Evolutionary conservation across 257 asterid species (phyloP).

Genomic region (Solanum tarijense): DNA sequence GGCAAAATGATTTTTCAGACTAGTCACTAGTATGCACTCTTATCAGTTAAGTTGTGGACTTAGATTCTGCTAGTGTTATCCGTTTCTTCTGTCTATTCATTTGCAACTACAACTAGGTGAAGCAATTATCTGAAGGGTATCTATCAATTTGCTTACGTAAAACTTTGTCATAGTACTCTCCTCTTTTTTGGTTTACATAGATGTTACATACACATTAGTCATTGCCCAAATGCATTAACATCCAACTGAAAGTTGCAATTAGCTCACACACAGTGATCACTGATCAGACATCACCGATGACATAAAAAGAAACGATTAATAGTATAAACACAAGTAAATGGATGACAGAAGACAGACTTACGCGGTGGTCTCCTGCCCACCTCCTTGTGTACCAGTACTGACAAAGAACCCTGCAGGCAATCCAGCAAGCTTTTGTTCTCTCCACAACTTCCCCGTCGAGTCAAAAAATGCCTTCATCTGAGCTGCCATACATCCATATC

Average conservation of each 20-base stretch:
- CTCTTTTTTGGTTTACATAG: not conserved
- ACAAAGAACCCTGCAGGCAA: constrained; percentile 95
- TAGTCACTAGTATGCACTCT: not conserved
- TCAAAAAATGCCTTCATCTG: constrained; percentile 97
- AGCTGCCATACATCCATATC: constrained; percentile 93
- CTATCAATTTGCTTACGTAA: not conserved
- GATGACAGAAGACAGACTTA: constrained; percentile 21
- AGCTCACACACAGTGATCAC: not conserved
- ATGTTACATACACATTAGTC: not conserved
- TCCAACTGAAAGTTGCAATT: not conserved
- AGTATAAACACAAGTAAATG: not conserved
- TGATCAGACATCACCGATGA: not conserved
- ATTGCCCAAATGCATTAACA: not conserved
- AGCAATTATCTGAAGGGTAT: not conserved
- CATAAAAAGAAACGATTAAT: not conserved
- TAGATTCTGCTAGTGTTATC: not conserved
- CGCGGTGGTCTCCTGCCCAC: constrained; percentile 99
- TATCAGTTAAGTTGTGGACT: not conserved
- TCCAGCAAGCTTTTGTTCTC: constrained; percentile 82
- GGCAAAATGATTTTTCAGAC: not conserved
- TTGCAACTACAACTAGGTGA: not conserved
- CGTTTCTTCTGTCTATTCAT: not conserved
- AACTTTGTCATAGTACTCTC: not conserved
- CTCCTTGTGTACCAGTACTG: constrained; percentile 99
- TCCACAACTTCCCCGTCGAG: constrained; percentile 81